Percentiles rank a stretch among this genome's conserved stretches.
phyloP scores from a whole-genome alignment of 768 basidiomycete genomes.

The Mycena galericulata region DNA sequence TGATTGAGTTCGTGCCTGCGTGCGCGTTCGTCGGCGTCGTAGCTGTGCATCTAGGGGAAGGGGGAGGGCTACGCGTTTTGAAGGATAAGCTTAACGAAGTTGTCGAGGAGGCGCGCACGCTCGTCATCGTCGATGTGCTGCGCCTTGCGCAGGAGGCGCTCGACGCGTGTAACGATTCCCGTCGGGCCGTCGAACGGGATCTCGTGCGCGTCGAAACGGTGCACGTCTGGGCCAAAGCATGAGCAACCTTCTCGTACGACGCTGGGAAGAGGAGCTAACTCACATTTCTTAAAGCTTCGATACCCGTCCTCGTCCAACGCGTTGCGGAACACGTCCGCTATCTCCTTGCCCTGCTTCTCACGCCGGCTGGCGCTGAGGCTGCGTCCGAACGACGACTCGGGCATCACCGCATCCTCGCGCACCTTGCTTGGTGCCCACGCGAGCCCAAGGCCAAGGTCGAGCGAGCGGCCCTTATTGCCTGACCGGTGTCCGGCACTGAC shows the following conservation, averaged over 20 bases:
- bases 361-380: constrained; percentile 41
- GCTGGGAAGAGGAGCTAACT: constrained; percentile 42
- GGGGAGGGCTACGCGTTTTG: constrained; percentile 52
- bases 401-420: constrained; percentile 74
- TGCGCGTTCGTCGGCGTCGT: neutral
- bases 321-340: constrained; percentile 61
- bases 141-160: constrained; percentile 66
- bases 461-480: constrained; percentile 72
- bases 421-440: constrained; percentile 80
- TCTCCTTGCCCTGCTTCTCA: constrained; percentile 46
- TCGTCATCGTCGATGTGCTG: constrained; percentile 59
- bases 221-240: constrained; percentile 26
- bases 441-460: constrained; percentile 77
- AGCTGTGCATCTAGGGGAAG: neutral
- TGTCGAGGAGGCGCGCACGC: constrained; percentile 67
- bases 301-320: constrained; percentile 61
- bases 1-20: constrained; percentile 19
- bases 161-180: constrained; percentile 75
- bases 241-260: constrained; percentile 11
- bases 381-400: constrained; percentile 52
- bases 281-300: constrained; percentile 73
- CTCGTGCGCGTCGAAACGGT: constrained; percentile 48
- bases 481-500: constrained; percentile 54
- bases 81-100: constrained; percentile 70
- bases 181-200: constrained; percentile 82